Evolutionary conservation across 768 basidiomycete genomes (phyloP).

Genomic region (Boletus rufocinnamomeus): DNA sequence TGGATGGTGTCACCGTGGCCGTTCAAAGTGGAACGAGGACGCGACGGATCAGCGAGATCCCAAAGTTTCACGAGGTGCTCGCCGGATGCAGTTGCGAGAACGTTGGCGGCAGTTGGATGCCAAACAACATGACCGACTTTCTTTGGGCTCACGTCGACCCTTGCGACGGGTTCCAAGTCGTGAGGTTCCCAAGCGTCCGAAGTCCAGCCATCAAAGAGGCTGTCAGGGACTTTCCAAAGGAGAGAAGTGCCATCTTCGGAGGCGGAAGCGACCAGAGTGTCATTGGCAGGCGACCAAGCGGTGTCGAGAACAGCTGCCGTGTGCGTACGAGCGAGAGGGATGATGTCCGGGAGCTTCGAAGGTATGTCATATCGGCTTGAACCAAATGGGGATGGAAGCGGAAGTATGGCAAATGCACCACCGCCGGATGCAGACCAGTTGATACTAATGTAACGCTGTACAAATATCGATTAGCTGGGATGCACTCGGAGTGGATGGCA

Average conservation of each 20-base stretch:
- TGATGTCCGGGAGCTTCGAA: constrained; percentile 84
- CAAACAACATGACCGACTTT: constrained; percentile 95
- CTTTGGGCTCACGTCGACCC: constrained; percentile 75
- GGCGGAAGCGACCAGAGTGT: constrained; percentile 84
- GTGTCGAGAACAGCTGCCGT: constrained; percentile 89
- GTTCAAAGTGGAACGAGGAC: constrained; percentile 56
- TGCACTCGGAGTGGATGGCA: background rate
- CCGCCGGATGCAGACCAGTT: constrained; percentile 96
- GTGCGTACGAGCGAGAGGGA: constrained; percentile 89
- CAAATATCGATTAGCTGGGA: constrained; percentile 3
- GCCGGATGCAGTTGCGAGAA: constrained; percentile 78
- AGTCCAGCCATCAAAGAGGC: constrained; percentile 81
- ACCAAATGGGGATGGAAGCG: constrained; percentile 73
- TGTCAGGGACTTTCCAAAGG: constrained; percentile 81
- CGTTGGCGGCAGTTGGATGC: constrained; percentile 87
- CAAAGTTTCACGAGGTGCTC: constrained; percentile 90
- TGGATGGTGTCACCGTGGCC: constrained; percentile 92
- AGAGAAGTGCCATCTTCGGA: constrained; percentile 94
- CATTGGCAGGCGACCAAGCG: constrained; percentile 94
- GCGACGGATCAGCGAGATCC: constrained; percentile 80
- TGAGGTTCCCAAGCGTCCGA: constrained; percentile 76
- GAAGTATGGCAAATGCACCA: constrained; percentile 93
- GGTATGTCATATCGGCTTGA: constrained; percentile 54
- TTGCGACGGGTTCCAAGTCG: constrained; percentile 85
- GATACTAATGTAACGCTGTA: constrained; percentile 79